Percentiles rank a stretch among this genome's conserved stretches.
Conservation (phyloP, 805 yeast genomes). For the Candida pseudofarinosa region DNA sequence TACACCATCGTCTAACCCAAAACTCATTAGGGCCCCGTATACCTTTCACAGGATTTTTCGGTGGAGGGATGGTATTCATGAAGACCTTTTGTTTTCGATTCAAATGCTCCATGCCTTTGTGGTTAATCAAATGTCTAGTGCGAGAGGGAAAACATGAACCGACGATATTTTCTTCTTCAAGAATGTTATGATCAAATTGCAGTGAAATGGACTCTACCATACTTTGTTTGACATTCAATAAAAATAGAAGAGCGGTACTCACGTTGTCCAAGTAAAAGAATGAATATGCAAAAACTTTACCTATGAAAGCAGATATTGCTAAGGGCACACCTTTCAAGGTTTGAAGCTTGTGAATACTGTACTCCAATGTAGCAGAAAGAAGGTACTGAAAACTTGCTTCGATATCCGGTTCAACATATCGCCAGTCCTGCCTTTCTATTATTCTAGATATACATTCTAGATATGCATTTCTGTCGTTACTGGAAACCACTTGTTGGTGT, state of each 20-base stretch:
- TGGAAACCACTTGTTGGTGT: conserved; percentile 26
- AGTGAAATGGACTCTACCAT: conserved; percentile 28
- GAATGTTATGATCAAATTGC: conserved; percentile 2
- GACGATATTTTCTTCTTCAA: conserved; percentile 3
- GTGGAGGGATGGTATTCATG: conserved; percentile 36
- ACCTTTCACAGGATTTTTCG: conserved; percentile 42
- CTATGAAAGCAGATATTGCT: conserved; percentile 61
- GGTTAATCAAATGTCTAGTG: conserved; percentile 27
- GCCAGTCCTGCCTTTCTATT: conserved; percentile 47
- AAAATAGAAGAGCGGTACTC: conserved; percentile 52
- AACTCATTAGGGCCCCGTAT: conserved; percentile 54
- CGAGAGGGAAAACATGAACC: conserved; percentile 22
- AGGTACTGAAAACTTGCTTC: conserved; percentile 24
- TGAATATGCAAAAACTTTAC: conserved; percentile 65
- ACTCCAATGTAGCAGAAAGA: conserved; percentile 51
- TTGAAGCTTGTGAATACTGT: conserved; percentile 44
- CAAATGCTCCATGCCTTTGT: conserved; percentile 31
- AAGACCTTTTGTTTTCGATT: conserved; percentile 20
- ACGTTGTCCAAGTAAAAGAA: conserved; percentile 53
- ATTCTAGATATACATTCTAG: conserved; percentile 53
- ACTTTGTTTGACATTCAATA: conserved; percentile 51
- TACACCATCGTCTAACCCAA: conserved; percentile 63
- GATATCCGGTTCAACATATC: conserved; percentile 19
- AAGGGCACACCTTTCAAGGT: conserved; percentile 49
- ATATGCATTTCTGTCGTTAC: conserved; percentile 49